phyloP scores from a whole-genome alignment of 208 protist genomes.

The Leishmania lainsoni region DNA sequence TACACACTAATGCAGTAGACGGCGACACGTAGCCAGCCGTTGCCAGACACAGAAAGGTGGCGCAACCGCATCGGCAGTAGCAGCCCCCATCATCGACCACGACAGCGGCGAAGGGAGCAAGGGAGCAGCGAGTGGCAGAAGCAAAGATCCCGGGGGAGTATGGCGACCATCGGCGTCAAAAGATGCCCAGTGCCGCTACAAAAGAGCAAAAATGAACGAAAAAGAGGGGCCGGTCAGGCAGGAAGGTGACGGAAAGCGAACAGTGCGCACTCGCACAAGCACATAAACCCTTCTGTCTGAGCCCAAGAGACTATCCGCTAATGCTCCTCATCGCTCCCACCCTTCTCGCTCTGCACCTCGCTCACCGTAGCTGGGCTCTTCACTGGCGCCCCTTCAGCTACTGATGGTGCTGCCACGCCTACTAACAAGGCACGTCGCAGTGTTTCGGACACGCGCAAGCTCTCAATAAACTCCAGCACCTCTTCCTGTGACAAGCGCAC shows the following conservation, averaged over 20 bases:
- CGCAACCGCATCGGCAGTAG: background rate
- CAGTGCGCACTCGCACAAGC: background rate
- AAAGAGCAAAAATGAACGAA: background rate
- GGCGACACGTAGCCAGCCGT: background rate
- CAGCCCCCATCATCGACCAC: background rate
- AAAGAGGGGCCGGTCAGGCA: background rate
- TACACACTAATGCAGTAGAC: background rate
- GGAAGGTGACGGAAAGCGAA: background rate
- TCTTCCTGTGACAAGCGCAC: conserved; percentile 15
- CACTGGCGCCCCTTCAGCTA: background rate
- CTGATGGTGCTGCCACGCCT: conserved; percentile 10
- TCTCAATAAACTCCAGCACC: conserved; percentile 25
- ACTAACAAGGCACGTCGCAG: conserved; percentile 31
- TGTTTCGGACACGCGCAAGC: conserved; percentile 22
- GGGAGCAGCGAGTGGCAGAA: background rate
- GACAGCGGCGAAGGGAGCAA: background rate
- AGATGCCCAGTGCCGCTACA: background rate
- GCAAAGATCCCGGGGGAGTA: background rate
- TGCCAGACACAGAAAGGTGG: background rate
- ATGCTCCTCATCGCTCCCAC: background rate
- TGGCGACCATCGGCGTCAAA: conserved; percentile 2
- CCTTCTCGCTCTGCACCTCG: conserved; percentile 1
- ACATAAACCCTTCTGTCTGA: background rate
- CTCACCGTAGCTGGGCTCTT: background rate
- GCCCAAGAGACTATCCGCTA: background rate